Conservation (phyloP, 169 alveolate genomes). For the Plasmodium coatneyi region DNA sequence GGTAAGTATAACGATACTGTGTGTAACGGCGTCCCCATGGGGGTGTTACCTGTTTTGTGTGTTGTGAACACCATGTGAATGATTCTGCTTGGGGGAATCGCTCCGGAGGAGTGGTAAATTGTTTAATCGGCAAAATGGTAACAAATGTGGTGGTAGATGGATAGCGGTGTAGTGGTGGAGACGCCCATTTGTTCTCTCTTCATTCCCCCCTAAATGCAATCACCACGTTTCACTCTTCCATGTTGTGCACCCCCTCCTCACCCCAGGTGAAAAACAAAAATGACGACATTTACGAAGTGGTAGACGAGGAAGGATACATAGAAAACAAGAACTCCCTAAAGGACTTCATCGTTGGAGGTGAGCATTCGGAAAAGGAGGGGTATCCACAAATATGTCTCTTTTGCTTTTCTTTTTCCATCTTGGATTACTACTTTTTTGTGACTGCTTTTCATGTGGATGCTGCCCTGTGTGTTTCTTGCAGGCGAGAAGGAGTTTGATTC, state of each 20-base stretch:
- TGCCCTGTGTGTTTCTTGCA: background rate
- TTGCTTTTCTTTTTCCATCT: background rate
- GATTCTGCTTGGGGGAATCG: background rate
- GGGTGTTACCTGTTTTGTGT: background rate
- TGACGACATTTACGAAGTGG: conserved; percentile 66
- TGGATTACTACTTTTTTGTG: background rate
- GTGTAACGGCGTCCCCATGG: background rate
- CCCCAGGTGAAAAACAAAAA: conserved; percentile 47
- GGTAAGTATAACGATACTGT: background rate
- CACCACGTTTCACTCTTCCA: background rate
- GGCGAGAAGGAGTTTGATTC: conserved; percentile 70
- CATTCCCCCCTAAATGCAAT: background rate
- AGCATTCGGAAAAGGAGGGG: background rate
- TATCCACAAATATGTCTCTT: background rate
- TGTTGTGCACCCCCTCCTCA: background rate
- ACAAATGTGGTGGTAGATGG: background rate
- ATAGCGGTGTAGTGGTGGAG: background rate
- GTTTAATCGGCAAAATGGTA: background rate
- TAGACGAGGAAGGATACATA: conserved; percentile 70
- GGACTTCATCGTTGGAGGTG: conserved; percentile 69
- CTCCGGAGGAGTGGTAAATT: background rate
- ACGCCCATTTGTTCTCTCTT: background rate
- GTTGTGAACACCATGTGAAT: background rate
- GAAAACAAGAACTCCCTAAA: conserved; percentile 59
- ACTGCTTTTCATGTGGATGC: background rate